Evolutionary conservation across 257 asterid genomes (phyloP).

Genomic region (Rubia yunnanensis): DNA sequence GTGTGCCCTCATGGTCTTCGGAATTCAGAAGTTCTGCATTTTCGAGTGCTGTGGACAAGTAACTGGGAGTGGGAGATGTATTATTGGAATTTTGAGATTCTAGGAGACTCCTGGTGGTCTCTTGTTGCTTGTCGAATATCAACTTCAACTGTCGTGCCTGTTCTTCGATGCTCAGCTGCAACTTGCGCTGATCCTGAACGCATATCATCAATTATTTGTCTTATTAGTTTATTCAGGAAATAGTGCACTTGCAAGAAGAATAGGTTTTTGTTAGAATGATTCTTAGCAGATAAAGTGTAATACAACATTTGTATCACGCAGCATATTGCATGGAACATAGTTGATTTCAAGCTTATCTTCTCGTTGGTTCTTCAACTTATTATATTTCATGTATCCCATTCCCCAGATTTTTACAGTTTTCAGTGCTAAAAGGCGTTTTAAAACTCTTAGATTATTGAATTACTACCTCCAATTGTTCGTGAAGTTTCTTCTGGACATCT

Average conservation of each 20-base stretch:
- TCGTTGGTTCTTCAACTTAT: too few relatives aligned
- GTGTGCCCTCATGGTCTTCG: slow-evolving; percentile 31
- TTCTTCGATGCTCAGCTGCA: slow-evolving; percentile 68
- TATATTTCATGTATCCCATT: too few relatives aligned
- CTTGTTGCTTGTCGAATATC: slow-evolving; percentile 61
- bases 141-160: slow-evolving; percentile 50
- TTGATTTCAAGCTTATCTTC: too few relatives aligned
- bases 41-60: slow-evolving; percentile 25
- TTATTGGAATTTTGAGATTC: slow-evolving; percentile 23
- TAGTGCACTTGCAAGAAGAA: not conserved
- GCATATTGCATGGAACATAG: too few relatives aligned
- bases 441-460: not conserved
- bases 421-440: too few relatives aligned
- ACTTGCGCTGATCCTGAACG: slow-evolving; percentile 43
- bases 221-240: not conserved
- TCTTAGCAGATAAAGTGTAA: not conserved
- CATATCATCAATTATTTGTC: not conserved
- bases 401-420: too few relatives aligned
- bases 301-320: too few relatives aligned
- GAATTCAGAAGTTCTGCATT: slow-evolving; percentile 25
- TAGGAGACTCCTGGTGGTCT: slow-evolving; percentile 22
- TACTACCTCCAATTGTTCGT: slow-evolving; percentile 82
- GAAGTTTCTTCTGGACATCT: slow-evolving; percentile 75
- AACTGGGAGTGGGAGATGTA: slow-evolving; percentile 25
- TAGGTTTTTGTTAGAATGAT: not conserved